A percentile compares a stretch with the other conserved stretches of the same genome.
These are phyloP conservation scores for Blastobotrys raffinosifermentans DNA, from an alignment of 1,139 yeast species.

Conservation along the genomic window DNA sequence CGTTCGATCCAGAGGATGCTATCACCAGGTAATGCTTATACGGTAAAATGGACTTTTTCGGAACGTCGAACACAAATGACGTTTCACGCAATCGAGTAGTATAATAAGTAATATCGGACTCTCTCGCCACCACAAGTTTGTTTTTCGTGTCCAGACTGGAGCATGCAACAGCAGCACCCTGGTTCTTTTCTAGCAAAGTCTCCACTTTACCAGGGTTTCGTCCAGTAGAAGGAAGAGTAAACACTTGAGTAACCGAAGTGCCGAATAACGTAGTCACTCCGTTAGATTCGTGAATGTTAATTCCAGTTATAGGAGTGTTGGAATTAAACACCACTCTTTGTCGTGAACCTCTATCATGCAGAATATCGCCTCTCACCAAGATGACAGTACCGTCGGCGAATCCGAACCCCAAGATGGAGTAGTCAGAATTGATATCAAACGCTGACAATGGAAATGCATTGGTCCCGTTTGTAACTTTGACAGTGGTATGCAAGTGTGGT, in stretches of 20 bases:
- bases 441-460: slow-evolving; percentile 73
- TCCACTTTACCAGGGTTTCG: slow-evolving; percentile 67
- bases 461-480: slow-evolving; percentile 45
- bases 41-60: slow-evolving; percentile 49
- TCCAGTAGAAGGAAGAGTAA: slow-evolving; percentile 75
- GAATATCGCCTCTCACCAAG: slow-evolving; percentile 77
- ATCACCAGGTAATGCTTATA: slow-evolving; percentile 49
- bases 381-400: slow-evolving; percentile 84
- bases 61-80: slow-evolving; percentile 51
- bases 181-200: slow-evolving; percentile 49
- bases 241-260: slow-evolving; percentile 62
- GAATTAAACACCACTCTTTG: slow-evolving; percentile 64
- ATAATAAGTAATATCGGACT: slow-evolving; percentile 49
- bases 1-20: slow-evolving; percentile 39
- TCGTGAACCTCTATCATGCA: slow-evolving; percentile 84
- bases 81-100: slow-evolving; percentile 51
- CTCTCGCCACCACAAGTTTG: slow-evolving; percentile 47
- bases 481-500: slow-evolving; percentile 39
- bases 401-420: slow-evolving; percentile 71
- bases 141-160: slow-evolving; percentile 36
- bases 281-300: slow-evolving; percentile 45
- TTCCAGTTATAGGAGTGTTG: slow-evolving; percentile 72
- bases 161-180: slow-evolving; percentile 73
- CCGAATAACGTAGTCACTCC: slow-evolving; percentile 43
- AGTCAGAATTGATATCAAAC: slow-evolving; percentile 49